Evolutionary conservation across 2,329 filamentous ascomycete genomes (phyloP), one percentile per base, ranked within the genome.

Genomic region (Apiospora saccharicola): DNA sequence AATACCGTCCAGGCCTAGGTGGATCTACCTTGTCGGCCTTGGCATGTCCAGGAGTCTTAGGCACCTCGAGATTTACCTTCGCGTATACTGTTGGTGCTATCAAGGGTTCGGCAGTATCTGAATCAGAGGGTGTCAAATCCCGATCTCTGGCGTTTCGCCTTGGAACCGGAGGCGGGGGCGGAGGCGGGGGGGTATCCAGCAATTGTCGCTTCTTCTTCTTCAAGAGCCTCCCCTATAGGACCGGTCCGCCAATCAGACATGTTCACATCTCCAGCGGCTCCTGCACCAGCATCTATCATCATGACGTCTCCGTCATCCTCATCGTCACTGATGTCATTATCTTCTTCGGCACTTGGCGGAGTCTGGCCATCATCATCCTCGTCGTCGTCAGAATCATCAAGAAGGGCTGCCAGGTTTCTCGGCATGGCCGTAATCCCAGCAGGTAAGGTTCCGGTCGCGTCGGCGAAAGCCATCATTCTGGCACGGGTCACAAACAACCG

Each of bases 121-220:
- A 93, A 77, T 94, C 92, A 2, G 91, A 93, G 4, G 91, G 90
- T 5, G 92, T 93, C 34, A 90, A 85, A 75, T 91, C 91, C 74
- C 89, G 87, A 73, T 91, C 88, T 73, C 86, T 83, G 22, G 82
- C 78, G 19, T 81, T 74, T 77, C 86, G 83, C 72, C 86, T 84
- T 61, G 84, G 83, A 34, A 83, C 80, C 67, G 87, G 85, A 67
- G 88, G 87, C 44, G 90, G 89, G 34, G 91, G 91, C 8, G 92
- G 89, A 4, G 89, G 88, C 67, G 91, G 90, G 64, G 64, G 90
- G 88, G 80, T 95, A 94, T 26, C 92, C 93, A 71, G 92, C 92
- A 78, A 94, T 87, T 22, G 94, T 94, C 43, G 93, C 92, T 81
- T 96, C 93, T 75, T 92, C 90, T 71, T 91, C 89, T 79, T 95